Percentiles rank a stretch among this genome's conserved stretches.
These are phyloP conservation scores for Pyricularia pennisetigena DNA, from an alignment of 2,329 filamentous ascomycete genomes.

Conservation along the genomic window DNA sequence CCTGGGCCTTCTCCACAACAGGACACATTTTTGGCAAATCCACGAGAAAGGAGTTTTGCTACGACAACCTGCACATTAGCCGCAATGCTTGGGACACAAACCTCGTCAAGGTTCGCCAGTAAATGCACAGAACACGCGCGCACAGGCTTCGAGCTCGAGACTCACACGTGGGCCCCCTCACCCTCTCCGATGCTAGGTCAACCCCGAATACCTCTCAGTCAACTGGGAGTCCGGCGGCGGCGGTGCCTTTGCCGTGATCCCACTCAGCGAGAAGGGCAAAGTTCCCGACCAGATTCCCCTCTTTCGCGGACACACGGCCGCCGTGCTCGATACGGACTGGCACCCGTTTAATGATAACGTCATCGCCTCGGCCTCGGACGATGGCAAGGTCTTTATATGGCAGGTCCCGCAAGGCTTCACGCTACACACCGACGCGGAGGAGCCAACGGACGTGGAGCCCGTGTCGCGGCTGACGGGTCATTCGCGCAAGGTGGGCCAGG, in stretches of 20 bases:
- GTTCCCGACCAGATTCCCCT: conserved; percentile 87
- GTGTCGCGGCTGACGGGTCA: conserved; percentile 78
- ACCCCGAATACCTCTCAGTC: conserved; percentile 90
- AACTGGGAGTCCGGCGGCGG: conserved; percentile 98
- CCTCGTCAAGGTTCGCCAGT: conserved; percentile 70
- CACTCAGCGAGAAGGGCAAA: conserved; percentile 79
- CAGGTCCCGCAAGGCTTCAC: conserved; percentile 83
- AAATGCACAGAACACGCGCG: background rate
- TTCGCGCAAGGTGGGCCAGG: conserved; percentile 91
- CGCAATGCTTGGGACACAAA: conserved; percentile 99
- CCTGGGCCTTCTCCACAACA: conserved; percentile 27
- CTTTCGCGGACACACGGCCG: conserved; percentile 91
- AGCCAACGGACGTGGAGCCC: conserved; percentile 72
- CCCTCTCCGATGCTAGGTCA: conserved; percentile 50
- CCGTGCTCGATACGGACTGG: conserved; percentile 97
- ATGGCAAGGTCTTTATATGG: conserved; percentile 96
- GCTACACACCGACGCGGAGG: conserved; percentile 74
- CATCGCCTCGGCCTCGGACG: conserved; percentile 89
- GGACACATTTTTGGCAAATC: conserved; percentile 97
- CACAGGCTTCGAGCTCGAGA: background rate
- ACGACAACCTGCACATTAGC: conserved; percentile 94
- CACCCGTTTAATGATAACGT: conserved; percentile 93
- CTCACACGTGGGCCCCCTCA: conserved; percentile 8
- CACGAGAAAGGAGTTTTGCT: conserved; percentile 95
- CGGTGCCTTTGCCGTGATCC: conserved; percentile 93